Conservation (phyloP, 768 basidiomycete genomes). For the Pisolithus marmoratus region DNA sequence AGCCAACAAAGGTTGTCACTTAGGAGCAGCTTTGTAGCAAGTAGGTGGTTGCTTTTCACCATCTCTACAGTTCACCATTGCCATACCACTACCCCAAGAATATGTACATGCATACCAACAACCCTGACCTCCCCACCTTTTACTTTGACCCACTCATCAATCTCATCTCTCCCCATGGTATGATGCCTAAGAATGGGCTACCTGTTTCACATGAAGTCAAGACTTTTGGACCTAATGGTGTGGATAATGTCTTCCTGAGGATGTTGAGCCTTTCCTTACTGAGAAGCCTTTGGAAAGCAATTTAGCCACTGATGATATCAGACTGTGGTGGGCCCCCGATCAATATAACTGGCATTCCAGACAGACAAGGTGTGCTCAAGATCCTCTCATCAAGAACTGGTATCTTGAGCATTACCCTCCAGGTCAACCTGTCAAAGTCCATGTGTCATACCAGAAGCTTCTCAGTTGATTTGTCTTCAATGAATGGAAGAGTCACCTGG, state of each 20-base stretch:
- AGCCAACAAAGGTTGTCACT: too few species aligned
- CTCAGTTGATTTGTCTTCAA: conserved; percentile 95
- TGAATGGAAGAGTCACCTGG: conserved; percentile 79
- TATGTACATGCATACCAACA: conserved; percentile 97
- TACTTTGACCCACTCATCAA: conserved; percentile 99
- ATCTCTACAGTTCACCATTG: too few species aligned
- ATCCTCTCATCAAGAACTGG: conserved; percentile 97
- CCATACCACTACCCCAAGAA: conserved; percentile 93
- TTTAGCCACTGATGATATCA: conserved; percentile 92
- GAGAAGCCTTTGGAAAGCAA: conserved; percentile 81
- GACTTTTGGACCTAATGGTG: conserved; percentile 81
- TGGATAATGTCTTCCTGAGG: conserved; percentile 78
- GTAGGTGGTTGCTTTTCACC: too few species aligned
- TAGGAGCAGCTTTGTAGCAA: too few species aligned
- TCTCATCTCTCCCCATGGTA: conserved; percentile 88
- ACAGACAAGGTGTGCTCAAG: conserved; percentile 89
- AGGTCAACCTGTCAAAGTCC: conserved; percentile 92
- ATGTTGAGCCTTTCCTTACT: conserved; percentile 73
- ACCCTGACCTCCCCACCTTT: conserved; percentile 98
- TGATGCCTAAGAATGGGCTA: conserved; percentile 75
- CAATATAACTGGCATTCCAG: conserved; percentile 93
- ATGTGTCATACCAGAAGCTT: conserved; percentile 98
- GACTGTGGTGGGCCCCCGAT: conserved; percentile 97
- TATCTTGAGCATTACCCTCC: conserved; percentile 98
- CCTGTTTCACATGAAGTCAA: conserved; percentile 83